Percentiles rank a stretch among this genome's conserved stretches.
These are phyloP conservation scores for Medicago arabica DNA, from an alignment of 306 rosid genomes.

Conservation along the genomic window DNA sequence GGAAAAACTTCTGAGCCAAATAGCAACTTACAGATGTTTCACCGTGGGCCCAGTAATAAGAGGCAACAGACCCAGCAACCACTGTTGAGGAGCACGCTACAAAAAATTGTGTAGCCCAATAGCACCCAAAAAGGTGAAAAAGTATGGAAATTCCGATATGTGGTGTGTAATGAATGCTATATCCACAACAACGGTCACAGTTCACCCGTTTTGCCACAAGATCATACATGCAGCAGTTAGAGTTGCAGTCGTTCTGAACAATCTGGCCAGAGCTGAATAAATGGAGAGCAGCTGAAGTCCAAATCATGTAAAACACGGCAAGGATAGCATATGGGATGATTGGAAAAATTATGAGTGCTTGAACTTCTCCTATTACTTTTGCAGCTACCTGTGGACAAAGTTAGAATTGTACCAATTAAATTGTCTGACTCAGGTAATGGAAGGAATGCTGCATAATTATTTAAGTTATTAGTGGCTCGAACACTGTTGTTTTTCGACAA, in stretches of 20 bases:
- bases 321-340: conserved; percentile 76
- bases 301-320: conserved; percentile 90
- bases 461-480: background rate
- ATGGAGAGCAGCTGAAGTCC: conserved; percentile 94
- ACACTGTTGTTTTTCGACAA: no score
- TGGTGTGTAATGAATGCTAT: conserved; percentile 85
- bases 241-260: conserved; percentile 80
- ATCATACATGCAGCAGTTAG: conserved; percentile 90
- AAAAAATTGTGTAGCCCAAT: conserved; percentile 93
- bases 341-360: conserved; percentile 89
- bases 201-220: conserved; percentile 74
- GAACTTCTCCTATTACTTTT: conserved; percentile 97
- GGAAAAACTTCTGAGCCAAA: conserved; percentile 30
- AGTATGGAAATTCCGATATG: conserved; percentile 89
- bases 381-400: conserved; percentile 83
- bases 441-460: conserved; percentile 18
- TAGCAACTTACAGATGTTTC: conserved; percentile 77
- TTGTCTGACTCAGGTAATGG: conserved; percentile 14
- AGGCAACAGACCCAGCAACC: conserved; percentile 93
- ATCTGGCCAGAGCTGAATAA: conserved; percentile 93
- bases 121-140: conserved; percentile 94
- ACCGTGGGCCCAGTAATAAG: conserved; percentile 92
- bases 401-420: conserved; percentile 25
- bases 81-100: conserved; percentile 88
- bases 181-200: conserved; percentile 91